These are phyloP conservation scores for Annona cherimola DNA, from an alignment of 164 flowering plant species.

Conservation along the genomic window DNA sequence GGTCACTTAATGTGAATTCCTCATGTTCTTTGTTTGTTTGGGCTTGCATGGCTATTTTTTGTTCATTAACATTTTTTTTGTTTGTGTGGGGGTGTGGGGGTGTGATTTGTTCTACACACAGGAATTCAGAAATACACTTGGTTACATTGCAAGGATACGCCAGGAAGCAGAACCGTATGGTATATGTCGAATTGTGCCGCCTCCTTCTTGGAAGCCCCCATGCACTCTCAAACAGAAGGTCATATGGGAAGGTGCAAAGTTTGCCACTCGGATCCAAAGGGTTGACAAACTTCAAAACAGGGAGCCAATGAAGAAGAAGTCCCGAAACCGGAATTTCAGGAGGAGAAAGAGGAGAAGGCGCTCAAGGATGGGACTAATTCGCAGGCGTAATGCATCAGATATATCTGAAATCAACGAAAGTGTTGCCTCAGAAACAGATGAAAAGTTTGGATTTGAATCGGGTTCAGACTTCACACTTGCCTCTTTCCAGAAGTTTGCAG, in stretches of 20 bases:
- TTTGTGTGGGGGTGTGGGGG: too few relatives aligned
- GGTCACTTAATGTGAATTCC: too few relatives aligned
- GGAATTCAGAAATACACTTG: conserved; percentile 83
- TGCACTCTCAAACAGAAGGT: conserved; percentile 54
- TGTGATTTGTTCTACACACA: conserved; percentile 9
- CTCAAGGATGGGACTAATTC: conserved; percentile 37
- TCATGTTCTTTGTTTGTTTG: too few relatives aligned
- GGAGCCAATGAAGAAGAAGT: conserved; percentile 66
- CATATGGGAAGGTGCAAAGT: conserved; percentile 55
- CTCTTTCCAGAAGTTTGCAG: conserved; percentile 57
- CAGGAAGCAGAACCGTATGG: conserved; percentile 64
- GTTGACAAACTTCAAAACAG: conserved; percentile 85
- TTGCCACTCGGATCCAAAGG: conserved; percentile 66
- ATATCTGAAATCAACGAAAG: conserved; percentile 33
- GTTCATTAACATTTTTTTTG: too few relatives aligned
- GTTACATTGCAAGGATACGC: conserved; percentile 62
- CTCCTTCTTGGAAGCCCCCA: conserved; percentile 77
- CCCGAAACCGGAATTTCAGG: conserved; percentile 28
- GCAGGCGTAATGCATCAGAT: conserved; percentile 30
- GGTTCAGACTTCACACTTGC: conserved; percentile 72
- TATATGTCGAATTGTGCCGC: conserved; percentile 89
- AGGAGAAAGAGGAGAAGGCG: conserved; percentile 56
- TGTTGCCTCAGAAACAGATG: conserved; percentile 48
- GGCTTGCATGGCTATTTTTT: too few relatives aligned
- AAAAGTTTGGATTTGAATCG: conserved; percentile 80